Evolutionary conservation across 2,329 filamentous ascomycete species (phyloP), one percentile per base, ranked within the genome.

Genomic region (Fusarium humuli): DNA sequence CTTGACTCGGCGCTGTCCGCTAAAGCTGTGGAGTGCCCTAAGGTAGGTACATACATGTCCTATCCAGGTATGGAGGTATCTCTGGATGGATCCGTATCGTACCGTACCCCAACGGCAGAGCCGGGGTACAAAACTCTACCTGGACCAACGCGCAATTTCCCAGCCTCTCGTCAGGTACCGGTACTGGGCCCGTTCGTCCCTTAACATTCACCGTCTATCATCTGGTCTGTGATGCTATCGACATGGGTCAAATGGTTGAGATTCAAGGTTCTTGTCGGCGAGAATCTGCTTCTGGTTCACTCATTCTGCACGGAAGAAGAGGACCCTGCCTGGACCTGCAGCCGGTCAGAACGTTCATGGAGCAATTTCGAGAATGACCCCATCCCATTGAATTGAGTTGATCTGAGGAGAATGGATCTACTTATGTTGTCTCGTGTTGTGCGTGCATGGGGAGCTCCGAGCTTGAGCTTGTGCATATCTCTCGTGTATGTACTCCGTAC

Each of bases 1-100:
- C 71, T 73, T 71, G 73, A 75, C 73, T 75, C 72, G 67, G 61
- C 57, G 58, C 58, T 71, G 71, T 52, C 61, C 73, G 69, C 54
- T 74, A 69, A 71, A 61, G 20, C 40, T 46, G 72, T 75, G 73
- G 73, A 67, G 70, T 62, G n/a, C 49, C 34, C 49, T 53, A 53
- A 53, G 23, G 49, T 53, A 53, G 34, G 34, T 50, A 50, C 48
- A 53, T 53, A 23, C 48, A 53, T 53, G 34, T 41, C 34, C 34
- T 37, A n/a, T 37, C 18, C 34, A 37, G 34, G 34, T 37, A 37
- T 37, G 34, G 34, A 37, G 34, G 34, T 37, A 37, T 37, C 34
- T 37, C 34, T 37, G 18, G 34, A 37, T 37, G 34, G 34, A 53
- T 42, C n/a, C 32, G 18, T 44, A 29, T n/a, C 20, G 40, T 42